A percentile compares a stretch with the other conserved stretches of the same genome.
Evolutionary conservation across 305 asterid genomes (phyloP).

Genomic region (Fraxinus velutina): DNA sequence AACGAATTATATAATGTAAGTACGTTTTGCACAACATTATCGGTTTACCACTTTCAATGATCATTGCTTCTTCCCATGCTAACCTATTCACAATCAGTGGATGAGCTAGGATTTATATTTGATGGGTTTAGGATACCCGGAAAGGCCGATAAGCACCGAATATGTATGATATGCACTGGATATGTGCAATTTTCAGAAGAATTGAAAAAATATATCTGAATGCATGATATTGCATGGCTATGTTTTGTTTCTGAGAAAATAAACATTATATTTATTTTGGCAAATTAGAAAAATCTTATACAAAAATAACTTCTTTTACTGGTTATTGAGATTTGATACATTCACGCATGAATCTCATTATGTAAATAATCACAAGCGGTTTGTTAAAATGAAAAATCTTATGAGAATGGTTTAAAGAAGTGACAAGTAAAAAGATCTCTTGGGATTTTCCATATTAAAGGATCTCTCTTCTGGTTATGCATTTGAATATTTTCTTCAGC

Average conservation of each 20-base stretch:
- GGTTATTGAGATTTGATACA: neutral
- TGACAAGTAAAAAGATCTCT: neutral
- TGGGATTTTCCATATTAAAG: neutral
- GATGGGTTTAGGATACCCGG: neutral
- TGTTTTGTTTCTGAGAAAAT: neutral
- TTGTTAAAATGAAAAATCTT: neutral
- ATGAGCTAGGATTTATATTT: neutral
- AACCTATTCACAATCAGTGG: neutral
- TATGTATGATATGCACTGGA: neutral
- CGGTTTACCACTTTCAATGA: neutral
- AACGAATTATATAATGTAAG: conserved; percentile 70
- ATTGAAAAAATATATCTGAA: neutral
- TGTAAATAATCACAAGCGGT: neutral
- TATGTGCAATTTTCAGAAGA: neutral
- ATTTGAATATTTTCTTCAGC: neutral
- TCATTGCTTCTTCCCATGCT: neutral
- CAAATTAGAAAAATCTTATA: neutral
- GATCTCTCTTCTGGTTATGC: neutral
- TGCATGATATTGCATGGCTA: neutral
- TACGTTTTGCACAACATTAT: neutral
- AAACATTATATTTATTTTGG: neutral
- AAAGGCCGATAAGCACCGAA: neutral
- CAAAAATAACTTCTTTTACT: neutral
- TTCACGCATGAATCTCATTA: neutral
- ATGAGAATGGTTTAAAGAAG: neutral